phyloP scores from a whole-genome alignment of 768 basidiomycete species.

The Suillus subalutaceus region DNA sequence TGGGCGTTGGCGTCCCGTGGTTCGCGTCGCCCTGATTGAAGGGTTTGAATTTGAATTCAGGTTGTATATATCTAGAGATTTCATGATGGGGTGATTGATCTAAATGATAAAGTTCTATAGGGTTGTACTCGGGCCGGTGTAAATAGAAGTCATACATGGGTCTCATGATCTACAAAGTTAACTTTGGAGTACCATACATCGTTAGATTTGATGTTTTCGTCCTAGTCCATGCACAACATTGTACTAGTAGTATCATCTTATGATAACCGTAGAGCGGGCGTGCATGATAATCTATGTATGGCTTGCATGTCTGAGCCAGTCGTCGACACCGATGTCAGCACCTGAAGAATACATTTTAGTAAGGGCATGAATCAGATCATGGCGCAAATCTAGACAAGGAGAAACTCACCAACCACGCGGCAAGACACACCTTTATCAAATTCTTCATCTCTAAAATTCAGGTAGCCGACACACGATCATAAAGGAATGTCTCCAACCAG shows the following conservation, averaged over 20 bases:
- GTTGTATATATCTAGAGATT: neutral
- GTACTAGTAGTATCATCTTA: too few relatives aligned
- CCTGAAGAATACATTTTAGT: slow-evolving; percentile 14
- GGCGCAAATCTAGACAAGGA: neutral
- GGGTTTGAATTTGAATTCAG: neutral
- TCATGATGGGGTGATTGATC: neutral
- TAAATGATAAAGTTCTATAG: neutral
- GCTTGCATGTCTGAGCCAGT: too few relatives aligned
- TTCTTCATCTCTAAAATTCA: neutral
- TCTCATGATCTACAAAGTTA: neutral
- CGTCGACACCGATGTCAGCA: too few relatives aligned
- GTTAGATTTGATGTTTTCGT: too few relatives aligned
- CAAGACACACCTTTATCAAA: too few relatives aligned
- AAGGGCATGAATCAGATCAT: too few relatives aligned
- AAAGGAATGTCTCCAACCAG: neutral
- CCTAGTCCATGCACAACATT: too few relatives aligned
- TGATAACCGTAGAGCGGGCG: too few relatives aligned
- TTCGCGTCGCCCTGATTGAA: slow-evolving; percentile 10
- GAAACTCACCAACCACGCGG: neutral
- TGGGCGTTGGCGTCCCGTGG: slow-evolving; percentile 36
- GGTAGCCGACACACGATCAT: neutral
- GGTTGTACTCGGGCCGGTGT: neutral
- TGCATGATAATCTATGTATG: too few relatives aligned
- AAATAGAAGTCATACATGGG: neutral
- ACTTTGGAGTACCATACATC: neutral